phyloP scores from a whole-genome alignment of 441 rosid species.

The Erysimum pusillum region DNA sequence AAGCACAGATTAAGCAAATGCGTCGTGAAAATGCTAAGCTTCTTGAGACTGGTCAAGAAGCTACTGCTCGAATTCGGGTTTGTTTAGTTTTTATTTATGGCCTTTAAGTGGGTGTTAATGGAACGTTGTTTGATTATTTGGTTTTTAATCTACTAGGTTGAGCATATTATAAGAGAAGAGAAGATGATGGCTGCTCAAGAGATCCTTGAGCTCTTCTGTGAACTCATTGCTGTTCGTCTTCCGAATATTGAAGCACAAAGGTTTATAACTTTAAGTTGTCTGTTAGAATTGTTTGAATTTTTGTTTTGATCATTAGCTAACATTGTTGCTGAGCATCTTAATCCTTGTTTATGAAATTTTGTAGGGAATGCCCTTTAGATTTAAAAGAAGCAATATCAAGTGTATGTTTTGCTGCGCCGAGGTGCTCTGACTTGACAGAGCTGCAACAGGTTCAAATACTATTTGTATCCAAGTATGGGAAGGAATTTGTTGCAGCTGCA shows the following conservation, averaged over 20 bases:
- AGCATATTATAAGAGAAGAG: constrained; percentile 94
- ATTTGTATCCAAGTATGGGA: constrained; percentile 85
- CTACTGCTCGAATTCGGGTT: constrained; percentile 98
- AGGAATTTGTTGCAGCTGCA: constrained; percentile 88
- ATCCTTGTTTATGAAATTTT: neutral
- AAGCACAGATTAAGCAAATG: constrained; percentile 91
- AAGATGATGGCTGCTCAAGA: constrained; percentile 99
- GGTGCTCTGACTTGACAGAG: constrained; percentile 96
- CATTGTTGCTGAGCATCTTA: neutral
- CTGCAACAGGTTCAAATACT: constrained; percentile 88
- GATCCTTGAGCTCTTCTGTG: constrained; percentile 86
- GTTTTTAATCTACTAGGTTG: constrained; percentile 76
- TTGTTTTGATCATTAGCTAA: no score
- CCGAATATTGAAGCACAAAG: constrained; percentile 90
- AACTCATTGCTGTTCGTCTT: constrained; percentile 89
- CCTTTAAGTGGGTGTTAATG: neutral
- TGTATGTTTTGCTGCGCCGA: constrained; percentile 93
- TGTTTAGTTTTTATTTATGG: constrained; percentile 35
- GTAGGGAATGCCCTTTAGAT: constrained; percentile 96
- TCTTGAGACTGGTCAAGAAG: constrained; percentile 97
- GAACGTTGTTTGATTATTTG: neutral
- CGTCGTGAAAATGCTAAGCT: constrained; percentile 93
- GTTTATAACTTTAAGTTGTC: constrained; percentile 45
- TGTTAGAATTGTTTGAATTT: neutral
- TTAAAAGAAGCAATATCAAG: constrained; percentile 96